Evolutionary conservation across 2,329 filamentous ascomycete genomes (phyloP), one percentile per base, ranked within the genome.

Genomic region (Aspergillus sp.): DNA sequence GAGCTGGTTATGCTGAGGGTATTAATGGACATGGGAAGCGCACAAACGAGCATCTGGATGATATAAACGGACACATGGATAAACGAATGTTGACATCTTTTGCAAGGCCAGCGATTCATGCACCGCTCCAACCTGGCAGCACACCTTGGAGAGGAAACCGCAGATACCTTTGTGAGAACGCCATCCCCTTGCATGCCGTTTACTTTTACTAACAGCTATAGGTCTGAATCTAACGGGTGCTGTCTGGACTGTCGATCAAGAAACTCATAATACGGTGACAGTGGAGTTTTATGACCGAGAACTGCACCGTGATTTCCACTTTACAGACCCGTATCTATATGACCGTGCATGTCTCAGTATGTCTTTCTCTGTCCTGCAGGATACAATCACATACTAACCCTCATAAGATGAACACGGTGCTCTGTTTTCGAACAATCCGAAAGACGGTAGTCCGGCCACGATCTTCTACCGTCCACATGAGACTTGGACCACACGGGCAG

Each of bases 391-490:
- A 54, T 49, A 45, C 68, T 76, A 56, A 76, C 54, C 1, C 37
- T 6, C 7, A 12, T 59, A 80, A 30, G 78, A 90, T 66, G 89
- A 96, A 57, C 87, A 90, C 56, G 93, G 95, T 15, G 83, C 91
- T 0, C 82, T 96, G 0, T 97, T 97, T 70, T 89, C 92, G 1
- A 93, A 90, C 59, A 89, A 88, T 20, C 86, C 91, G 1, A 82
- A 80, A 8, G 83, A 86, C 33, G 80, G 85, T 33, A 80, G 87
- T 57, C 87, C 90, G 2, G 90, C 93, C 4, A 88, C 87, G 33
- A 86, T 99, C n/a, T 97, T 96, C 75, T 99, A 98, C 75, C 86
- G 95, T 6, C 95, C 96, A 0, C 95, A 99, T 70, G 93, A 99
- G 77, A 96, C 91, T 1, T 99, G 95, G 95, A 97, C 93, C 2